A percentile compares a stretch with the other conserved stretches of the same genome.
These are phyloP conservation scores for Gossypium bickii DNA, from an alignment of 345 rosid genomes.

Conservation along the genomic window DNA sequence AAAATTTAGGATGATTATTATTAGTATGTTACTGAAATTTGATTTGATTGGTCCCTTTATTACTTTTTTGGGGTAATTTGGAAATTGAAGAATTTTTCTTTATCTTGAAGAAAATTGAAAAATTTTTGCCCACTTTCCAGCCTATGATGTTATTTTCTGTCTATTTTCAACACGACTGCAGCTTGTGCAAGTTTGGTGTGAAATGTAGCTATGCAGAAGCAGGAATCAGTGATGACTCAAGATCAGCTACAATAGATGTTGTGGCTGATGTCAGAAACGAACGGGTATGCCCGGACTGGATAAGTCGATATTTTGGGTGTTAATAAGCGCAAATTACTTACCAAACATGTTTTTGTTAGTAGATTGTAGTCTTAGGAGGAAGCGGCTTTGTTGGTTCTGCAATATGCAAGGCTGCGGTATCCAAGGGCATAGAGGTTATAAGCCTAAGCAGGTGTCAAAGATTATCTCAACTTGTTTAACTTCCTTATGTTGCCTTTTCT, in stretches of 20 bases:
- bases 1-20: background rate
- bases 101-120: background rate
- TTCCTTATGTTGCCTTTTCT: conserved; percentile 11
- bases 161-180: conserved; percentile 21
- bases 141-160: background rate
- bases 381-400: conserved; percentile 93
- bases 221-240: conserved; percentile 36
- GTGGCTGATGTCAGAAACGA: conserved; percentile 72
- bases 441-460: conserved; percentile 75
- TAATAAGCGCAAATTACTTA: conserved; percentile 13
- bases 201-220: conserved; percentile 60
- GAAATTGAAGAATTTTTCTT: background rate
- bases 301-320: background rate
- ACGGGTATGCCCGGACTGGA: conserved; percentile 36
- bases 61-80: background rate
- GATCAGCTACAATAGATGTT: conserved; percentile 62
- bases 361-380: conserved; percentile 93
- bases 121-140: background rate
- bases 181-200: conserved; percentile 52
- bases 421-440: conserved; percentile 73
- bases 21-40: background rate
- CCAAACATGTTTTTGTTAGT: conserved; percentile 23
- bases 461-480: conserved; percentile 9
- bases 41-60: background rate
- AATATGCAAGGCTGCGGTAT: conserved; percentile 85